Percentiles rank a stretch among this genome's conserved stretches.
phyloP scores from a whole-genome alignment of 805 yeast species.

The Citeromyces matritensis region DNA sequence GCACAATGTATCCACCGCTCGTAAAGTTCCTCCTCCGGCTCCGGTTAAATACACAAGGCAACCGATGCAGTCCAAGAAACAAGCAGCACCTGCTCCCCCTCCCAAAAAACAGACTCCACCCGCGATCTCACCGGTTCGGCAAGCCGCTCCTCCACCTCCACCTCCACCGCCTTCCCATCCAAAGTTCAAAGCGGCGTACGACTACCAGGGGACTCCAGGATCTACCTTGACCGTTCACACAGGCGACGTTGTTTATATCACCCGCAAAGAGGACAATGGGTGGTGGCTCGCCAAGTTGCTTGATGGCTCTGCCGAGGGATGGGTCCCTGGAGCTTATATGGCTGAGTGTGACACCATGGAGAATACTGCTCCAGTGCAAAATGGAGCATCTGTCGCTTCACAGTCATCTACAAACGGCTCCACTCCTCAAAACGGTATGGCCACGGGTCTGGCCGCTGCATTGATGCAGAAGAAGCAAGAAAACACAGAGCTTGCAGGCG shows the following conservation, averaged over 20 bases:
- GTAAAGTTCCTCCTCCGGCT: conserved; percentile 3
- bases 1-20: too few relatives aligned
- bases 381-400: conserved; percentile 11
- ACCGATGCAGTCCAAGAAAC: conserved; percentile 5
- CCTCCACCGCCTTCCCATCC: conserved; percentile 49
- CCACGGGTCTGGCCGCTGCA: conserved; percentile 54
- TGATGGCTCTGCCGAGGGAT: conserved; percentile 74
- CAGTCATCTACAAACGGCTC: conserved; percentile 5
- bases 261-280: conserved; percentile 67
- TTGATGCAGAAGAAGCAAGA: conserved; percentile 46
- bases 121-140: too few relatives aligned
- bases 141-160: conserved; percentile 50
- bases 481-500: conserved; percentile 58
- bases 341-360: conserved; percentile 37
- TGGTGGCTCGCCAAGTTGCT: conserved; percentile 85
- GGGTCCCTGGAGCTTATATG: conserved; percentile 96
- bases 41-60: conserved; percentile 3
- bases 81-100: conserved; percentile 8
- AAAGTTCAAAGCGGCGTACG: conserved; percentile 66
- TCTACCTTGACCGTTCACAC: conserved; percentile 66
- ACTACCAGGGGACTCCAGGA: conserved; percentile 75
- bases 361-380: conserved; percentile 24
- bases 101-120: conserved; percentile 33
- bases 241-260: conserved; percentile 61
- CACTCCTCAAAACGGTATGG: conserved; percentile 15